phyloP scores from a whole-genome alignment of 176 grass and related monocot genomes.

The Rhipidocladum racemiflorum region DNA sequence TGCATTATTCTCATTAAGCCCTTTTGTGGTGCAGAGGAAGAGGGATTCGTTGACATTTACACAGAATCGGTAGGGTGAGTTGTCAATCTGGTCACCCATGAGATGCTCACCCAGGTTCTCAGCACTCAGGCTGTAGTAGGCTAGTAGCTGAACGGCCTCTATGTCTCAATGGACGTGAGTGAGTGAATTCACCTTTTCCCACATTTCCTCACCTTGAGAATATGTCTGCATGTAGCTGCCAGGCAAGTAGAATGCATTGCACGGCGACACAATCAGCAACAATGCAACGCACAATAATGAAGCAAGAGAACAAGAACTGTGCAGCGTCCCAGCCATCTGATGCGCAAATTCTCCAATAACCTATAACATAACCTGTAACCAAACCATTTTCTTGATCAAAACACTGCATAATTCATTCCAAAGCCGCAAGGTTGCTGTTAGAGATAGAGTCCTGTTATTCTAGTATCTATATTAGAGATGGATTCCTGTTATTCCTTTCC shows the following conservation, averaged over 20 bases:
- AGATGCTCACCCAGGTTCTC: slow-evolving; percentile 89
- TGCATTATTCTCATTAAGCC: slow-evolving; percentile 67
- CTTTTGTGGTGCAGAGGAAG: slow-evolving; percentile 77
- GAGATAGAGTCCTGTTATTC: no score
- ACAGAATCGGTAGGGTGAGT: slow-evolving; percentile 65
- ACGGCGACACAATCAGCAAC: slow-evolving; percentile 25
- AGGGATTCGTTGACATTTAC: slow-evolving; percentile 70
- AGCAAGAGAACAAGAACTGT: background rate
- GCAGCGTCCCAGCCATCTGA: slow-evolving; percentile 26
- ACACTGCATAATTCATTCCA: background rate
- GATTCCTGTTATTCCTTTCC: no score
- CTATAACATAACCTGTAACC: slow-evolving; percentile 45
- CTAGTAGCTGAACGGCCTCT: slow-evolving; percentile 85
- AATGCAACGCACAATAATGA: slow-evolving; percentile 24
- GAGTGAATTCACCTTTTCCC: slow-evolving; percentile 77
- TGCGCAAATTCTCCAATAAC: slow-evolving; percentile 7
- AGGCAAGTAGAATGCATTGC: slow-evolving; percentile 73
- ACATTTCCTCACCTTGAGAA: slow-evolving; percentile 47
- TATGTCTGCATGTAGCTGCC: slow-evolving; percentile 91
- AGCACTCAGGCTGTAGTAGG: slow-evolving; percentile 78
- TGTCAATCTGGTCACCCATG: slow-evolving; percentile 92
- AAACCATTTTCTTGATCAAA: background rate
- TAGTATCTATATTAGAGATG: no score
- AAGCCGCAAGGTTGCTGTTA: background rate
- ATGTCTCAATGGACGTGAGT: slow-evolving; percentile 87